A percentile compares a stretch with the other conserved stretches of the same genome.
phyloP scores from a whole-genome alignment of 805 yeast species.

The Clavispora vitiphila region DNA sequence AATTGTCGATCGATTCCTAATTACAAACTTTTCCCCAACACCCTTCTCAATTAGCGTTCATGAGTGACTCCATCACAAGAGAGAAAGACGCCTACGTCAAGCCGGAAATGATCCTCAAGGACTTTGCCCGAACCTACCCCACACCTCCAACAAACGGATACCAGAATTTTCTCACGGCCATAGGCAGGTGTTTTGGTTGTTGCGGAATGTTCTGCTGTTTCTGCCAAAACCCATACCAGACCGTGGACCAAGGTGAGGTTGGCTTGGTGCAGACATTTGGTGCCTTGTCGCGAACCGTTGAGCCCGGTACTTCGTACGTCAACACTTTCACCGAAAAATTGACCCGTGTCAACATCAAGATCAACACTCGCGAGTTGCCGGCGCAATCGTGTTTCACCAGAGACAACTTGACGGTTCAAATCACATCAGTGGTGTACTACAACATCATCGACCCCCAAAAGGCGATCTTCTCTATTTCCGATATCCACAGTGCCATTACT shows the following conservation, averaged over 20 bases:
- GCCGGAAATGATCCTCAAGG: constrained; percentile 38
- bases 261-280: constrained; percentile 67
- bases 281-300: constrained; percentile 57
- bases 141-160: constrained; percentile 38
- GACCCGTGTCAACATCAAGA: constrained; percentile 46
- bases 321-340: constrained; percentile 61
- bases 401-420: constrained; percentile 59
- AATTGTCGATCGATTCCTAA: too few species aligned
- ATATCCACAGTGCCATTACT: constrained; percentile 50
- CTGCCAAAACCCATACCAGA: constrained; percentile 56
- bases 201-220: constrained; percentile 53
- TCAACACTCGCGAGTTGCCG: constrained; percentile 59
- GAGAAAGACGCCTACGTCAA: constrained; percentile 14
- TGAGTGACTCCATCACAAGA: background rate
- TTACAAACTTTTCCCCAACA: too few species aligned
- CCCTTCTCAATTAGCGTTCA: background rate
- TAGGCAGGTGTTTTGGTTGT: constrained; percentile 48
- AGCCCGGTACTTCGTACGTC: constrained; percentile 63
- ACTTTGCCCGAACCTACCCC: constrained; percentile 38
- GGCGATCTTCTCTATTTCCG: constrained; percentile 53
- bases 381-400: constrained; percentile 67
- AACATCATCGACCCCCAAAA: constrained; percentile 64
- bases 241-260: constrained; percentile 62
- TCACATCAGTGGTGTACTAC: constrained; percentile 64
- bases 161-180: constrained; percentile 32